Conservation (phyloP, 1,139 yeast species). For the Saccharomyces hybrid region DNA sequence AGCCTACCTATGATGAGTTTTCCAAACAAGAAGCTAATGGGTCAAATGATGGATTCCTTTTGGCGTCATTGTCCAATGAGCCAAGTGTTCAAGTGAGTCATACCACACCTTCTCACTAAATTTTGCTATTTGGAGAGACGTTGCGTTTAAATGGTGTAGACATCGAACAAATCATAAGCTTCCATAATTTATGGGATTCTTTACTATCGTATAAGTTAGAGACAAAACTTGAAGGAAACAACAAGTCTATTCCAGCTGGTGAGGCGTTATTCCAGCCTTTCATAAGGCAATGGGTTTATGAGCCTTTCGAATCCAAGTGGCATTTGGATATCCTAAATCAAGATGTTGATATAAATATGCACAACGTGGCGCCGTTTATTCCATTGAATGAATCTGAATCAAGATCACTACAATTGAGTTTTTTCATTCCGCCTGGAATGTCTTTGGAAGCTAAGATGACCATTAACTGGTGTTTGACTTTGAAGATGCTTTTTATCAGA, state of each 20-base stretch:
- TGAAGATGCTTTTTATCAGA: slow-evolving; percentile 51
- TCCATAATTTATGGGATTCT: slow-evolving; percentile 27
- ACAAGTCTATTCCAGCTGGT: not conserved
- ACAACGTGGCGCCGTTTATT: slow-evolving; percentile 74
- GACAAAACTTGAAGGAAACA: not conserved
- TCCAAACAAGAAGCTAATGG: slow-evolving; percentile 15
- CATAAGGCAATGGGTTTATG: slow-evolving; percentile 57
- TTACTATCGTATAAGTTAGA: slow-evolving; percentile 22
- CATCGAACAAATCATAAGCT: slow-evolving; percentile 10
- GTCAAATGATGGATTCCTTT: slow-evolving; percentile 33
- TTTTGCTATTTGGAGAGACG: slow-evolving; percentile 1
- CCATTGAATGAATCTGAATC: slow-evolving; percentile 38
- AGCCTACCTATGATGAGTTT: not conserved
- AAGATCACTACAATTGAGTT: slow-evolving; percentile 18
- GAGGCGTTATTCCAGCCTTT: slow-evolving; percentile 47
- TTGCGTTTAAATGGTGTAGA: not conserved
- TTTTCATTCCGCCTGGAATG: slow-evolving; percentile 33
- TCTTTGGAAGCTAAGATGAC: slow-evolving; percentile 26
- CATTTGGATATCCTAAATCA: slow-evolving; percentile 42
- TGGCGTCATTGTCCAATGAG: slow-evolving; percentile 11
- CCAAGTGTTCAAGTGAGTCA: not conserved
- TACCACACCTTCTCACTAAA: not conserved
- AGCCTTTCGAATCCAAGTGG: slow-evolving; percentile 74
- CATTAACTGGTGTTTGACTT: slow-evolving; percentile 25
- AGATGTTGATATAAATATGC: slow-evolving; percentile 42